Conservation (phyloP, 345 rosid species). For the Aurinia saxatilis region DNA sequence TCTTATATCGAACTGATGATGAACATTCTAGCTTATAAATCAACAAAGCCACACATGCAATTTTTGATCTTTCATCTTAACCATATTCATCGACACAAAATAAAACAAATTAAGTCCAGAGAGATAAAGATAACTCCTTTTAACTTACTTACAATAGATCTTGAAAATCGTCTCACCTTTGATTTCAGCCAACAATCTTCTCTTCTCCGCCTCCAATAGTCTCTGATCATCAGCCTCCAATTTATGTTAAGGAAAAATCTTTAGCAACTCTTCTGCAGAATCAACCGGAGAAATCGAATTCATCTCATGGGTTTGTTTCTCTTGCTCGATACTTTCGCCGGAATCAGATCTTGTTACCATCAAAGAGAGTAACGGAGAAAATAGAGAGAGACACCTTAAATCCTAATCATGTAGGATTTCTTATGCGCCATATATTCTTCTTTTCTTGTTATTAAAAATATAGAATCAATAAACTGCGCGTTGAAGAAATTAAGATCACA, state of each 20-base stretch:
- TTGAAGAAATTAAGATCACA: too few species aligned
- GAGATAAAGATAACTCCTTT: constrained; percentile 8
- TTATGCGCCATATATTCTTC: too few species aligned
- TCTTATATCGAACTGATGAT: not conserved
- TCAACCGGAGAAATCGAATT: not conserved
- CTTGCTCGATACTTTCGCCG: not conserved
- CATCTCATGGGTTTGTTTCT: not conserved
- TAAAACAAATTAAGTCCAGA: not conserved
- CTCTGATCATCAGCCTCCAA: constrained; percentile 20
- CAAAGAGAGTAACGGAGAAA: not conserved
- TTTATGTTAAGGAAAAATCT: constrained; percentile 12
- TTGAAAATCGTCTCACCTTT: constrained; percentile 40
- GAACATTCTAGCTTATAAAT: not conserved
- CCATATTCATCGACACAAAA: not conserved
- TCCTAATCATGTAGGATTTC: too few species aligned
- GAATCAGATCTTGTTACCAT: constrained; percentile 14
- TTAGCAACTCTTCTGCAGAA: constrained; percentile 7
- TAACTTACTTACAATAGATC: constrained; percentile 68
- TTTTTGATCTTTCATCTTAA: not conserved
- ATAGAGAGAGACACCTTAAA: not conserved
- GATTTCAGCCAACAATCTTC: constrained; percentile 45
- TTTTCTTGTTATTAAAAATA: too few species aligned
- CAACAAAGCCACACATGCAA: not conserved
- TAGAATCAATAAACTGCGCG: too few species aligned
- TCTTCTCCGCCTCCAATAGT: constrained; percentile 60